phyloP scores from a whole-genome alignment of 2,329 filamentous ascomycete species.

The Aciculosporium take region DNA sequence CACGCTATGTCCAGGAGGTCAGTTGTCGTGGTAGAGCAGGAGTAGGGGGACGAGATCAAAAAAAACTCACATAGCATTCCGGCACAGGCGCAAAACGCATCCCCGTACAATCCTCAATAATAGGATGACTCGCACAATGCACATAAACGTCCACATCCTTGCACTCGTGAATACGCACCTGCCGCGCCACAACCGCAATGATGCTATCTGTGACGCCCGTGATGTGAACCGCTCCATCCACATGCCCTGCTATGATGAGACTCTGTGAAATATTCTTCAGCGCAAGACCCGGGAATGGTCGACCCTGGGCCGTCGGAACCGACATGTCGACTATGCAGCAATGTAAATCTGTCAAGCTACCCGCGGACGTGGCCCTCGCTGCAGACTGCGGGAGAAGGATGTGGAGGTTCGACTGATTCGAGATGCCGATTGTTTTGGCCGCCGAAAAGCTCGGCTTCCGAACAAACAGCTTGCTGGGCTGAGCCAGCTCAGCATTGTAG shows the following conservation, averaged over 20 bases:
- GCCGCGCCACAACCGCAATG: slow-evolving; percentile 67
- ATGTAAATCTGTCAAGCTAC: slow-evolving; percentile 54
- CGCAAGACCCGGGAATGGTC: slow-evolving; percentile 53
- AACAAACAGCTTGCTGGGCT: slow-evolving; percentile 24
- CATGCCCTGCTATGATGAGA: slow-evolving; percentile 63
- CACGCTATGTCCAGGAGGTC: slow-evolving; percentile 10
- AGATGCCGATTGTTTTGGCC: slow-evolving; percentile 47
- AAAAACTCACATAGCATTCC: slow-evolving; percentile 46
- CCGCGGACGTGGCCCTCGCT: slow-evolving; percentile 56
- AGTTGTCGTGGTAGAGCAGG: neutral
- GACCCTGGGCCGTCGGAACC: slow-evolving; percentile 38
- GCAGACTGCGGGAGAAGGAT: slow-evolving; percentile 64
- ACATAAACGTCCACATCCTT: slow-evolving; percentile 71
- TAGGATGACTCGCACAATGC: slow-evolving; percentile 67
- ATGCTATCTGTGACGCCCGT: slow-evolving; percentile 59
- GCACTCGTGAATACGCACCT: slow-evolving; percentile 87
- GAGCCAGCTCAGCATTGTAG: slow-evolving; percentile 44
- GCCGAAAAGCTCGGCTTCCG: slow-evolving; percentile 51
- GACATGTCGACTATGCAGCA: slow-evolving; percentile 73
- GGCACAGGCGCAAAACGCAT: slow-evolving; percentile 73
- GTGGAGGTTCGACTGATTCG: slow-evolving; percentile 52
- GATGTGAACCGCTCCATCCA: slow-evolving; percentile 70
- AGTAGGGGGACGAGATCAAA: neutral
- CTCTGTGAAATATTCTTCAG: slow-evolving; percentile 57
- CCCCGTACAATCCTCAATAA: slow-evolving; percentile 75